phyloP scores from a whole-genome alignment of 1,139 yeast genomes.

The Taphrina communis region DNA sequence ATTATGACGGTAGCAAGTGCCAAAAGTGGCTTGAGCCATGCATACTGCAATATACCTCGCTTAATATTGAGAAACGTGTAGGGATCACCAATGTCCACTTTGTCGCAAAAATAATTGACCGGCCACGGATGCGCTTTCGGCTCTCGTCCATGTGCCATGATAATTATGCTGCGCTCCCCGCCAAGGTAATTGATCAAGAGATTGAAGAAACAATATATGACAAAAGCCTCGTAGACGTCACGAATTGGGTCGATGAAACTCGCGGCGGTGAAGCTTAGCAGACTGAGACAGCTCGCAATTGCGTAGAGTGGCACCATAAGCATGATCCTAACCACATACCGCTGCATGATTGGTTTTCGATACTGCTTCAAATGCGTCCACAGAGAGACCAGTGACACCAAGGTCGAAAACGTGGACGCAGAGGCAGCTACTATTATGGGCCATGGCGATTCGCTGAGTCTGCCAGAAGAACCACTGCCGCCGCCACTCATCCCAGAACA shows the following conservation, averaged over 20 bases:
- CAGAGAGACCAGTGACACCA: slow-evolving; percentile 57
- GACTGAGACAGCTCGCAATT: slow-evolving; percentile 62
- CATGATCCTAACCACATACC: slow-evolving; percentile 81
- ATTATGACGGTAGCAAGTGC: slow-evolving; percentile 64
- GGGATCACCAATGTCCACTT: slow-evolving; percentile 86
- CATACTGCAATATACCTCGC: slow-evolving; percentile 88
- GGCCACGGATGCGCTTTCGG: slow-evolving; percentile 71
- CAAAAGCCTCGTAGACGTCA: slow-evolving; percentile 91
- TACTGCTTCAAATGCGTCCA: slow-evolving; percentile 68
- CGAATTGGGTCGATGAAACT: slow-evolving; percentile 73
- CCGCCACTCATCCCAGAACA: slow-evolving; percentile 47
- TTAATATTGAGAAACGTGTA: slow-evolving; percentile 74
- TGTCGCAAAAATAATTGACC: slow-evolving; percentile 59
- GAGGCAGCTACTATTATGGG: slow-evolving; percentile 34
- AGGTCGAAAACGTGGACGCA: slow-evolving; percentile 33
- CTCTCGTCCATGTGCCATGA: slow-evolving; percentile 71
- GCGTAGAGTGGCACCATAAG: slow-evolving; percentile 63
- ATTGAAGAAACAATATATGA: slow-evolving; percentile 88
- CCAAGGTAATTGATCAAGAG: slow-evolving; percentile 83
- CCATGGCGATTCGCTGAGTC: slow-evolving; percentile 37
- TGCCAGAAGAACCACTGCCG: slow-evolving; percentile 36
- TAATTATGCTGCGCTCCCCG: slow-evolving; percentile 85
- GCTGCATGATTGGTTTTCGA: slow-evolving; percentile 85
- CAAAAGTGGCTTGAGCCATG: slow-evolving; percentile 88
- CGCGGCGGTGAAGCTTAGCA: slow-evolving; percentile 58